Percentiles rank a stretch among this genome's conserved stretches.
Evolutionary conservation across 306 rosid genomes (phyloP).

Genomic region (Styphnolobium japonicum): DNA sequence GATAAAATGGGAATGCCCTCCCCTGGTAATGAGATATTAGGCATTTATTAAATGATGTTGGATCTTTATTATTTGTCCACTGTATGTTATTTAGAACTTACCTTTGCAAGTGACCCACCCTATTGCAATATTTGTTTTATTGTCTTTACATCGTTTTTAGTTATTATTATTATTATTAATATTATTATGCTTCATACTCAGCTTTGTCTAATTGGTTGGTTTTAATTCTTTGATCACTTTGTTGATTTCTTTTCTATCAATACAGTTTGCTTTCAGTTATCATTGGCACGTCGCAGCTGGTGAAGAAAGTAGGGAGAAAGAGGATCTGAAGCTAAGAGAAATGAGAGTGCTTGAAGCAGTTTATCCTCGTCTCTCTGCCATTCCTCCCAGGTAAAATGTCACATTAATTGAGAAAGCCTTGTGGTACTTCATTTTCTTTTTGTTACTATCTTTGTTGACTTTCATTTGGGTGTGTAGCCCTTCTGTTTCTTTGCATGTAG

Average conservation of each 20-base stretch:
- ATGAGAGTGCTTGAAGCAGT: slow-evolving; percentile 66
- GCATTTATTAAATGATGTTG: neutral
- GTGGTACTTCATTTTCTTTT: neutral
- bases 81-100: neutral
- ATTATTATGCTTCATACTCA: neutral
- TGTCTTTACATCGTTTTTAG: neutral
- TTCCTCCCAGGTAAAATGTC: slow-evolving; percentile 61
- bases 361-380: slow-evolving; percentile 67
- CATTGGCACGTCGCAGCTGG: slow-evolving; percentile 66
- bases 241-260: neutral
- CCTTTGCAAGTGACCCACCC: neutral
- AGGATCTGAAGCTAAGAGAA: slow-evolving; percentile 55
- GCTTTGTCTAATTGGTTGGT: neutral
- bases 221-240: neutral
- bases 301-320: slow-evolving; percentile 64
- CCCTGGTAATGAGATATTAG: slow-evolving; percentile 40
- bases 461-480: slow-evolving; percentile 45
- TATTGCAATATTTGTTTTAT: neutral
- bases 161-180: neutral
- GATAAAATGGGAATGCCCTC: slow-evolving; percentile 67
- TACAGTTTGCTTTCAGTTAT: slow-evolving; percentile 49
- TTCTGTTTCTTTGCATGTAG: slow-evolving; percentile 43
- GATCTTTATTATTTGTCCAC: neutral
- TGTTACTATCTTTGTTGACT: slow-evolving; percentile 17
- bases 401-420: neutral